Conservation (phyloP, 2,329 filamentous ascomycete genomes). For the Stemphylium vesicarium region DNA sequence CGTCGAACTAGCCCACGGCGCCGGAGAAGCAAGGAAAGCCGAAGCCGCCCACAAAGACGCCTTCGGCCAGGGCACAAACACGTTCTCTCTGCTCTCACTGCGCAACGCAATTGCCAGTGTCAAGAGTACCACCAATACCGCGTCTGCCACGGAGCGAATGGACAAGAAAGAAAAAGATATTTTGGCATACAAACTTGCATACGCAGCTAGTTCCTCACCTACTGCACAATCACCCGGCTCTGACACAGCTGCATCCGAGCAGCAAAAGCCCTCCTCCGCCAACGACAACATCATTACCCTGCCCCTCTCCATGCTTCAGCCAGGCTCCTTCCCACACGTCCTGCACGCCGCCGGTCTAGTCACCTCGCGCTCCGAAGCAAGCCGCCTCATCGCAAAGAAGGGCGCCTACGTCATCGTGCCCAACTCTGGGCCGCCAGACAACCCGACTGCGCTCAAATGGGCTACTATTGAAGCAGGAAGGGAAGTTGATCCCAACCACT, state of each 20-base stretch:
- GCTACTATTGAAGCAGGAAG: constrained; percentile 67
- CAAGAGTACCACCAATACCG: constrained; percentile 1
- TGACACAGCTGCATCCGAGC: constrained; percentile 16
- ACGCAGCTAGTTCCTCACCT: constrained; percentile 20
- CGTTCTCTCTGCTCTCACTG: constrained; percentile 35
- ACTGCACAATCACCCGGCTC: constrained; percentile 18
- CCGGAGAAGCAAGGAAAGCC: constrained; percentile 66
- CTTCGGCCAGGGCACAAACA: constrained; percentile 43
- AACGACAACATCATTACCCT: constrained; percentile 64
- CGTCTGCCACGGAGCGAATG: background rate
- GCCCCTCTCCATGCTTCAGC: constrained; percentile 62
- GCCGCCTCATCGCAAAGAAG: constrained; percentile 61
- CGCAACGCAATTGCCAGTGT: constrained; percentile 23
- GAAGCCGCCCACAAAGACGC: constrained; percentile 62
- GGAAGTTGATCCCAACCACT: constrained; percentile 63
- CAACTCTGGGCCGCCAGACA: constrained; percentile 52
- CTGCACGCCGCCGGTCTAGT: constrained; percentile 67
- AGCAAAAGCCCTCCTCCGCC: constrained; percentile 10
- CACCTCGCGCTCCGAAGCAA: constrained; percentile 62
- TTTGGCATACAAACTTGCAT: constrained; percentile 36
- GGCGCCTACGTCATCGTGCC: constrained; percentile 64
- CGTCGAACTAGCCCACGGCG: constrained; percentile 78
- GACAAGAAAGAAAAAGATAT: constrained; percentile 22
- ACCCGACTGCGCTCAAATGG: constrained; percentile 61
- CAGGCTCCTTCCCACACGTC: constrained; percentile 64